A percentile compares a stretch with the other conserved stretches of the same genome.
Conservation (phyloP, 495 filamentous ascomycete genomes). For the Xylaria intraflava region DNA sequence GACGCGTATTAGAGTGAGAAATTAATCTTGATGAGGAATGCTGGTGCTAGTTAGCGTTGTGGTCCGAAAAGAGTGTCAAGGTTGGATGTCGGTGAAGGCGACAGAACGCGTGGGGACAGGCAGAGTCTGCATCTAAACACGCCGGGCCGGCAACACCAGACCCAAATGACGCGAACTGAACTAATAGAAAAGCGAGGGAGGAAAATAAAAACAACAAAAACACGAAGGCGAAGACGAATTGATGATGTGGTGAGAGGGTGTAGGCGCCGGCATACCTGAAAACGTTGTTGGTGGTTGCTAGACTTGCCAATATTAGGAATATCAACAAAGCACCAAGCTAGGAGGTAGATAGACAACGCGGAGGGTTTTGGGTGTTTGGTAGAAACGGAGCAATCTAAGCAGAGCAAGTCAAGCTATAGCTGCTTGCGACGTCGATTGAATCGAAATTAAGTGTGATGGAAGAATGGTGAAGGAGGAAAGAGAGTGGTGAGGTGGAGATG, state of each 20-base stretch:
- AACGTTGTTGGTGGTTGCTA: neutral
- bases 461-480: slow-evolving; percentile 23
- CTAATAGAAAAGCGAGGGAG: too few relatives aligned
- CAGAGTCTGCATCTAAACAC: slow-evolving; percentile 5
- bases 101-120: slow-evolving; percentile 5
- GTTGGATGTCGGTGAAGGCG: slow-evolving; percentile 1
- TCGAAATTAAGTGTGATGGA: neutral
- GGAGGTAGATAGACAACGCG: neutral
- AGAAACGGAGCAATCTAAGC: neutral
- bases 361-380: neutral
- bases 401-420: neutral
- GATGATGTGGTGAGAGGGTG: slow-evolving; percentile 20
- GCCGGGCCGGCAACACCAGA: neutral
- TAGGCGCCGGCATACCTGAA: slow-evolving; percentile 21
- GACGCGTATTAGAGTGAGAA: slow-evolving; percentile 5
- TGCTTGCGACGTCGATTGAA: neutral
- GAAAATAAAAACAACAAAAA: neutral
- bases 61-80: neutral
- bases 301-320: slow-evolving; percentile 8
- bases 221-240: neutral
- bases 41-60: slow-evolving; percentile 1
- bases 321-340: slow-evolving; percentile 11
- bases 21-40: slow-evolving; percentile 7
- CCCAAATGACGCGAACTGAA: neutral
- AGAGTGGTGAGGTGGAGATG: slow-evolving; percentile 14